Conservation (phyloP, 2,329 filamentous ascomycete genomes). For the Podosphaera leucotricha region DNA sequence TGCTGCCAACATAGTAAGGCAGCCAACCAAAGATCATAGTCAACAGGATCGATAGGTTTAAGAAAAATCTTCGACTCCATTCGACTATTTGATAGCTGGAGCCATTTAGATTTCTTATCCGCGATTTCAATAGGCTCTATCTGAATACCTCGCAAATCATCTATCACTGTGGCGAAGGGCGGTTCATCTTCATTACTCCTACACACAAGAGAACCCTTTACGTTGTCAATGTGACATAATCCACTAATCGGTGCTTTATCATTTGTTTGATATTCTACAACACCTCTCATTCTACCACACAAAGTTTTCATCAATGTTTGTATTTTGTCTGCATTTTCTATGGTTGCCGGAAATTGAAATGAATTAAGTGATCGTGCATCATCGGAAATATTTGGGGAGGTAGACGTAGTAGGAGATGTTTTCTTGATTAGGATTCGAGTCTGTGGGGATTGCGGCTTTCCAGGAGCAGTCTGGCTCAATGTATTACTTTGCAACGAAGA, state of each 20-base stretch:
- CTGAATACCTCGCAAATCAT: slow-evolving; percentile 50
- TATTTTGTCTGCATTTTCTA: slow-evolving; percentile 46
- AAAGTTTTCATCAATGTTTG: slow-evolving; percentile 54
- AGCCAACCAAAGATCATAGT: slow-evolving; percentile 60
- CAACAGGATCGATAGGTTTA: slow-evolving; percentile 36
- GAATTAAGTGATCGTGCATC: slow-evolving; percentile 21
- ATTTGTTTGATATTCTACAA: slow-evolving; percentile 46
- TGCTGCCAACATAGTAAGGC: slow-evolving; percentile 66
- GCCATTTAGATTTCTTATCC: slow-evolving; percentile 23
- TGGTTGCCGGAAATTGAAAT: slow-evolving; percentile 32
- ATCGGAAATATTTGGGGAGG: slow-evolving; percentile 29
- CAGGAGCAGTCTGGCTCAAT: neutral
- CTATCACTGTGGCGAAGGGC: slow-evolving; percentile 42
- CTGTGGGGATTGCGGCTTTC: slow-evolving; percentile 5
- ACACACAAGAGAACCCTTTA: slow-evolving; percentile 50
- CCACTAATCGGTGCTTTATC: slow-evolving; percentile 42
- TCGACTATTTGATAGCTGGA: slow-evolving; percentile 31
- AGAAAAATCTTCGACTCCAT: slow-evolving; percentile 37
- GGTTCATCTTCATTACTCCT: slow-evolving; percentile 43
- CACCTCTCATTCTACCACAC: slow-evolving; percentile 58
- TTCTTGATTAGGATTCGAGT: slow-evolving; percentile 30
- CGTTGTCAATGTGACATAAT: slow-evolving; percentile 58
- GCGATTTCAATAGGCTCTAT: slow-evolving; percentile 31
- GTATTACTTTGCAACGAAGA: neutral
- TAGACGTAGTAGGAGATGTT: slow-evolving; percentile 23